Base-by-base conservation (phyloP, 2,329 filamentous ascomycete genomes). In the Phialophora macrospora region DNA sequence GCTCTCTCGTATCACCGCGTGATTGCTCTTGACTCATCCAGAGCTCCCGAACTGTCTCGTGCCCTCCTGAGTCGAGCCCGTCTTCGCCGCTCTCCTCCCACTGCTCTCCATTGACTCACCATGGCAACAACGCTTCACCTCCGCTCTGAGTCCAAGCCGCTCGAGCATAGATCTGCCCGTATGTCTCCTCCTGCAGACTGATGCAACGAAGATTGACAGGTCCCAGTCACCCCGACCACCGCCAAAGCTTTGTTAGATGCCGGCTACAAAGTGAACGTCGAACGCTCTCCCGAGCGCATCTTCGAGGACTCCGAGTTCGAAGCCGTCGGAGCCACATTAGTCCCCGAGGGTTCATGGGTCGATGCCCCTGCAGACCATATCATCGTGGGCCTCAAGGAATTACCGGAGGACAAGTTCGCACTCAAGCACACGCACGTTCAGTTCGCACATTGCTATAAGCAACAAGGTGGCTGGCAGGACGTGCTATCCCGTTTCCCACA, bases 401-500 rank as follows among this genome's bases (percentile, higher is more conserved):
- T 93, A 11, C 88, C 88, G 26, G 88, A 90, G 72, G 88, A 91
- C 74, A 86, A 61, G 55, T 66, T 87, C 74, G 88, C 90, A 49
- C 84, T 93, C 60, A 86, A 89, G 80, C 90, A 94, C 75, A 87
- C 86, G 24, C 87, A 90, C 74, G 83, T 91, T 70, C 85, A 89
- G 72, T 92, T 93, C 74, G 86, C 86, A 44, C 89, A 92, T 76
- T 89, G 87, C 79, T 92, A 88, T 81, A 92, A 93, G 84, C 80
- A 85, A 71, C 92, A 95, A 79, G 86, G 80, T 30, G 90, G 89
- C 30, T 97, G 92, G 91, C 87, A 91, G 64, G 84, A 86, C 49
- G 90, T 92, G 5, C 86, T 97, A n/a, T 84, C 87, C 64, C 85
- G 93, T 63, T 97, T 93, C 77, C 85, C 90, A 30, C 85, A 87